Percentiles rank a stretch among this genome's conserved stretches.
These are phyloP conservation scores for Cyberlindnera subsufficiens DNA, from an alignment of 805 yeast genomes.

Conservation along the genomic window DNA sequence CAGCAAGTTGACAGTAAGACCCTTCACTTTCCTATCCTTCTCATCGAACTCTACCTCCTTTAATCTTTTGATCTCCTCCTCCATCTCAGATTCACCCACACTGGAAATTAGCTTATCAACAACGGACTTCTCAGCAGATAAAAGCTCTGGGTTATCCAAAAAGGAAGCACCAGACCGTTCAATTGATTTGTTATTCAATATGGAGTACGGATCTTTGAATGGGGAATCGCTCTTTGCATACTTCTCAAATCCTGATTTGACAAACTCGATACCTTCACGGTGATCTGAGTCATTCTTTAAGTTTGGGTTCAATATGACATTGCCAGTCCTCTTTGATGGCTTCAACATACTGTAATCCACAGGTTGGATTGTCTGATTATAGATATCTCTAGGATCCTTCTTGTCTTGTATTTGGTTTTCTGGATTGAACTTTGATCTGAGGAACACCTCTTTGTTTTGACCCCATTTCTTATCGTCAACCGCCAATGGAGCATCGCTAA, in stretches of 20 bases:
- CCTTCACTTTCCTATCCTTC: constrained; percentile 26
- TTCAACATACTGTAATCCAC: background rate
- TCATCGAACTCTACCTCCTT: constrained; percentile 11
- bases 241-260: constrained; percentile 12
- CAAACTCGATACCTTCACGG: constrained; percentile 7
- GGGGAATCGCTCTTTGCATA: constrained; percentile 17
- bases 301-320: constrained; percentile 8
- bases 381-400: background rate
- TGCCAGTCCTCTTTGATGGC: constrained; percentile 1
- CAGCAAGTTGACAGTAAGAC: constrained; percentile 32
- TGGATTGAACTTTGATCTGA: constrained; percentile 2
- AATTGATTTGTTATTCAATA: constrained; percentile 10
- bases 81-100: constrained; percentile 12
- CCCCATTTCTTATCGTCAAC: constrained; percentile 21
- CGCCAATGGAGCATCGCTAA: constrained; percentile 15
- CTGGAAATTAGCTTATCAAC: constrained; percentile 12
- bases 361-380: background rate
- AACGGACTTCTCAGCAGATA: constrained; percentile 6
- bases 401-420: background rate
- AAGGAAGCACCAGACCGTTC: constrained; percentile 15
- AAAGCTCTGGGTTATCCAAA: constrained; percentile 11
- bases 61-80: constrained; percentile 10
- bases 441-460: constrained; percentile 8
- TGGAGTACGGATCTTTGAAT: constrained; percentile 20
- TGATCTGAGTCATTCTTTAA: constrained; percentile 3